Percentiles rank a stretch among this genome's conserved stretches.
Conservation (phyloP, 257 asterid genomes). For the Scutellaria barbata region DNA sequence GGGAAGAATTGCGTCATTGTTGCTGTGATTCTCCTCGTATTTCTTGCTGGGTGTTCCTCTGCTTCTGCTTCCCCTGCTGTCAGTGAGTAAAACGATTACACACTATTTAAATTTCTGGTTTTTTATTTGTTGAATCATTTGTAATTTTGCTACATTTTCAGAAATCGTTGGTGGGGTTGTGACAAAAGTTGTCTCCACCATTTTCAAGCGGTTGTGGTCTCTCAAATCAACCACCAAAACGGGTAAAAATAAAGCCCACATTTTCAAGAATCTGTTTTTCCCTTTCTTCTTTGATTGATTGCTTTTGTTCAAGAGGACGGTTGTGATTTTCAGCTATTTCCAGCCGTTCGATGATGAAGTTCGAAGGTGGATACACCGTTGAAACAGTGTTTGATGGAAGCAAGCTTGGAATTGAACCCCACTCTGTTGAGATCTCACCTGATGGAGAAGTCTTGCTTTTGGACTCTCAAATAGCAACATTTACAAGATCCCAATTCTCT, state of each 20-base stretch:
- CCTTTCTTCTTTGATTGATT: not conserved
- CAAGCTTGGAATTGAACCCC: slow-evolving; percentile 86
- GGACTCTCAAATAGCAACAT: slow-evolving; percentile 88
- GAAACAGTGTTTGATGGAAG: slow-evolving; percentile 99
- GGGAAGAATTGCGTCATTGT: slow-evolving; percentile 46
- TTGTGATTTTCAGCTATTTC: slow-evolving; percentile 55
- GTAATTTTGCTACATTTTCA: slow-evolving; percentile 33
- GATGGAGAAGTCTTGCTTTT: slow-evolving; percentile 74
- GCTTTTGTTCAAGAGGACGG: slow-evolving; percentile 3
- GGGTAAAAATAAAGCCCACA: slow-evolving; percentile 42
- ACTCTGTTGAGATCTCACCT: slow-evolving; percentile 69
- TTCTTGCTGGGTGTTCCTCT: slow-evolving; percentile 60
- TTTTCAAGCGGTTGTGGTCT: slow-evolving; percentile 88
- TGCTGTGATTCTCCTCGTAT: slow-evolving; percentile 44
- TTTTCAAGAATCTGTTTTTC: slow-evolving; percentile 30
- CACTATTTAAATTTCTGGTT: not conserved
- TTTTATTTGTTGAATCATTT: slow-evolving; percentile 5
- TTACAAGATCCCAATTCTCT: slow-evolving; percentile 77
- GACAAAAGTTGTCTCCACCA: slow-evolving; percentile 72
- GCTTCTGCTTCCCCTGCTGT: slow-evolving; percentile 83
- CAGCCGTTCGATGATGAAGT: slow-evolving; percentile 93
- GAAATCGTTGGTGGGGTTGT: slow-evolving; percentile 86
- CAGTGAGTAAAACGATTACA: slow-evolving; percentile 55
- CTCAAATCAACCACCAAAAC: slow-evolving; percentile 71
- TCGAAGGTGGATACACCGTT: slow-evolving; percentile 87